Evolutionary conservation across 495 filamentous ascomycete species (phyloP), one percentile per base, ranked within the genome.

Genomic region (Tuber microsphaerosporum): DNA sequence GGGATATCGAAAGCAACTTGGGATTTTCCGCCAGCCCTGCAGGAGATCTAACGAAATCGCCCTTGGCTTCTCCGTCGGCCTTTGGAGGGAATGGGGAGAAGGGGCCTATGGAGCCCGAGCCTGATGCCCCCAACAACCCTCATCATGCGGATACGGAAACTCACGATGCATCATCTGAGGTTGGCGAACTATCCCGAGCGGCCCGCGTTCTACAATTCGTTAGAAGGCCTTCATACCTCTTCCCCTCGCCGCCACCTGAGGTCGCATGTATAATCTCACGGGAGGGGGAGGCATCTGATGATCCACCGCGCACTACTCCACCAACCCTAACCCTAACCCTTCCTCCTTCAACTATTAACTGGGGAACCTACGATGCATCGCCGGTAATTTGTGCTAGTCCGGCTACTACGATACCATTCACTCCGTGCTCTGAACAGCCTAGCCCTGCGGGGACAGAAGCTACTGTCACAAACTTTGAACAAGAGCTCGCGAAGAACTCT

Each of bases 311-410:
- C 26, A 65, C 56, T 1, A 14, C 26, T 34, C 56, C 56, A 10
- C 77, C 76, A 75, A 72, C 77, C 70, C 70, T 79, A 71, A 79
- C 77, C 70, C 77, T 79, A 68, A 51, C 70, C 26, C 61, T 79
- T 22, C 77, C 77, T 43, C 69, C 77, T 44, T 70, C 78, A 65
- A 75, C 73, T 2, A 61, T 75, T 16, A 73, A 65, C 44, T 79
- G 77, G 77, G 70, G 73, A 31, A 45, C 48, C 12, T 77, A 71
- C 43, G 74, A 75, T 22, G 71, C 70, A 78, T 78, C 61, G 31
- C 39, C 56, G 16, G 56, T 16, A 3, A 65, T 70, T 17, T 76
- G 72, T n/a, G 70, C 72, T 4, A 79, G 77, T 12, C 77, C 77
- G 26, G 37, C 77, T 26, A 31, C 70, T 39, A 61, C 76, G 17